phyloP scores from a whole-genome alignment of 768 basidiomycete genomes.

The Antrodiella citrinella region DNA sequence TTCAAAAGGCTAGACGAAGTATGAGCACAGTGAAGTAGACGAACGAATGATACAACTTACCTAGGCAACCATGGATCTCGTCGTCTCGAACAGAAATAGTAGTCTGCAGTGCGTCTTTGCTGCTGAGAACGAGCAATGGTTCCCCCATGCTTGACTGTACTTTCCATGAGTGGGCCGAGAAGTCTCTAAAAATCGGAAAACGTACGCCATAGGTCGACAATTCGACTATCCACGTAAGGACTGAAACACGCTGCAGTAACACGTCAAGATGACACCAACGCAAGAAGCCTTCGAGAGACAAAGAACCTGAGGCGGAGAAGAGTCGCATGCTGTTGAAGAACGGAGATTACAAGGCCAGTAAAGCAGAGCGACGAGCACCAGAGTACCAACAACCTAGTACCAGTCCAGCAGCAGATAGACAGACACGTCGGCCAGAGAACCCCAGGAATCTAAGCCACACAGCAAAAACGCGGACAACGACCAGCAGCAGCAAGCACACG shows the following conservation, averaged over 20 bases:
- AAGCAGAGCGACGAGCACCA: background rate
- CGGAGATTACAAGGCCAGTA: too few relatives aligned
- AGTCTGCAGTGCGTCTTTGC: background rate
- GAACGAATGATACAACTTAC: background rate
- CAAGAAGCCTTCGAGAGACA: background rate
- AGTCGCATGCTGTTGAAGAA: background rate
- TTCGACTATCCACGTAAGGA: slow-evolving; percentile 2
- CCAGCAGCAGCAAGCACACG: too few relatives aligned
- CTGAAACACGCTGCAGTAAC: slow-evolving; percentile 9
- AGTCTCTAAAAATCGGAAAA: background rate
- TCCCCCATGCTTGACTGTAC: slow-evolving; percentile 6
- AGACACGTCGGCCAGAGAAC: background rate
- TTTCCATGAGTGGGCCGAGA: background rate
- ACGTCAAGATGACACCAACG: background rate
- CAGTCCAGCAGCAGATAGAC: background rate
- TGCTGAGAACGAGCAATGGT: background rate
- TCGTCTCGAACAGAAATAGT: slow-evolving; percentile 6
- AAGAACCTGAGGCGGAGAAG: background rate
- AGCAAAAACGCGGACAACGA: too few relatives aligned
- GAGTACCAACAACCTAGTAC: background rate
- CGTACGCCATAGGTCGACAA: slow-evolving; percentile 7
- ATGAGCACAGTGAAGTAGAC: background rate
- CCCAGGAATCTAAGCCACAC: too few relatives aligned
- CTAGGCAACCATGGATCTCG: slow-evolving; percentile 6
- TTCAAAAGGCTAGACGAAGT: background rate